phyloP scores from a whole-genome alignment of 768 basidiomycete species.

The Hebeloma cylindrosporum region DNA sequence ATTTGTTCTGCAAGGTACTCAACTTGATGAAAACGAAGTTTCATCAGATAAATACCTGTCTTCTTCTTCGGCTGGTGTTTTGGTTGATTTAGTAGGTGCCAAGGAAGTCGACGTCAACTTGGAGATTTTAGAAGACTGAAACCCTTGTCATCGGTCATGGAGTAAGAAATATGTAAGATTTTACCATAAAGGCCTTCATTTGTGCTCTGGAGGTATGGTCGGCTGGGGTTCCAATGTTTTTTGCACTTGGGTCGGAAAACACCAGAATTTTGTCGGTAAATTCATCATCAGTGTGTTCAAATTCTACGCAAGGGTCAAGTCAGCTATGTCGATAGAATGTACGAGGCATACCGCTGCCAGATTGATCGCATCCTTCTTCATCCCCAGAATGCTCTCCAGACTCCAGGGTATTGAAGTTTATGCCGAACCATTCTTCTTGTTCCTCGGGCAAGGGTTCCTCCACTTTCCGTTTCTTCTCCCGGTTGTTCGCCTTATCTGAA shows the following conservation, averaged over 20 bases:
- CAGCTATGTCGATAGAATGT: neutral
- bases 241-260: constrained; percentile 38
- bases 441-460: constrained; percentile 21
- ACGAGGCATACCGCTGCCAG: constrained; percentile 7
- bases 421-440: constrained; percentile 44
- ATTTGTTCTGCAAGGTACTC: constrained; percentile 60
- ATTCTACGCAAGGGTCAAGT: constrained; percentile 20
- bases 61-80: constrained; percentile 47
- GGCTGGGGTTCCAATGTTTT: constrained; percentile 13
- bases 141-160: constrained; percentile 7
- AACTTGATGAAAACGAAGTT: constrained; percentile 1
- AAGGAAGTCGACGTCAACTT: constrained; percentile 47
- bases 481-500: neutral
- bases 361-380: constrained; percentile 16
- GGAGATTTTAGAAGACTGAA: constrained; percentile 76
- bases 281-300: constrained; percentile 47
- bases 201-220: constrained; percentile 38
- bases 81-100: constrained; percentile 20
- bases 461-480: constrained; percentile 24
- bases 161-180: constrained; percentile 6
- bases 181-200: constrained; percentile 77
- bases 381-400: constrained; percentile 15
- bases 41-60: constrained; percentile 42
- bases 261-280: constrained; percentile 54
- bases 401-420: constrained; percentile 19